phyloP scores from a whole-genome alignment of 2,329 filamentous ascomycete species.

The Aspergillus fijiensis region DNA sequence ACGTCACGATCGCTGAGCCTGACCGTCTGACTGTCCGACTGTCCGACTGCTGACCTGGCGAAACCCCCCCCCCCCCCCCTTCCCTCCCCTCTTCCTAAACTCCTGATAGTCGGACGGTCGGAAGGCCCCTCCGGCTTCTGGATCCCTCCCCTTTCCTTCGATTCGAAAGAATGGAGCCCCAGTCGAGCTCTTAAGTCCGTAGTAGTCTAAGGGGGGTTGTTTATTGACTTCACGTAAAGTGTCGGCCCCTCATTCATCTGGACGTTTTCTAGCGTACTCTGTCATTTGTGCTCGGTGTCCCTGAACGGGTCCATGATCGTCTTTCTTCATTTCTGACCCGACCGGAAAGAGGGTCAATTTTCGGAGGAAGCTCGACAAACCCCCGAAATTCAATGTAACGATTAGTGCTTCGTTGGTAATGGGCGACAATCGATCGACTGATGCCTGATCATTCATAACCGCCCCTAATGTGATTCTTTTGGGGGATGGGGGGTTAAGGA shows the following conservation, averaged over 20 bases:
- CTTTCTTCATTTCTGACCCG: neutral
- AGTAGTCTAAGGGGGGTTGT: neutral
- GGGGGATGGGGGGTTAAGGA: neutral
- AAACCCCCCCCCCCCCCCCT: too few relatives aligned
- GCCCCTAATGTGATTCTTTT: neutral
- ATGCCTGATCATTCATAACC: neutral
- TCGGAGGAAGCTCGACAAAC: too few relatives aligned
- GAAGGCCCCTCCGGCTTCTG: slow-evolving; percentile 14
- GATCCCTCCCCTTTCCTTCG: slow-evolving; percentile 6
- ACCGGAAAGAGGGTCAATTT: neutral
- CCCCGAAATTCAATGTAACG: too few relatives aligned
- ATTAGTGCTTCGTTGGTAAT: neutral
- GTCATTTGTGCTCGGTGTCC: neutral
- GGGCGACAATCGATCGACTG: neutral
- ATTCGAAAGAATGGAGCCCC: neutral
- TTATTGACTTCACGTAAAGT: neutral
- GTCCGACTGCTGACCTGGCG: too few relatives aligned
- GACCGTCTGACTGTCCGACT: too few relatives aligned
- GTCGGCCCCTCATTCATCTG: neutral
- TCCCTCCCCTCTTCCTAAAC: neutral
- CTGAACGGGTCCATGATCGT: neutral
- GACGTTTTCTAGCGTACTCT: neutral
- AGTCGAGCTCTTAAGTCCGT: neutral
- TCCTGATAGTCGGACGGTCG: neutral
- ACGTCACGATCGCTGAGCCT: too few relatives aligned